Evolutionary conservation across 768 basidiomycete species (phyloP), one percentile per base, ranked within the genome.

Genomic region (Phanerochaete carnosa): DNA sequence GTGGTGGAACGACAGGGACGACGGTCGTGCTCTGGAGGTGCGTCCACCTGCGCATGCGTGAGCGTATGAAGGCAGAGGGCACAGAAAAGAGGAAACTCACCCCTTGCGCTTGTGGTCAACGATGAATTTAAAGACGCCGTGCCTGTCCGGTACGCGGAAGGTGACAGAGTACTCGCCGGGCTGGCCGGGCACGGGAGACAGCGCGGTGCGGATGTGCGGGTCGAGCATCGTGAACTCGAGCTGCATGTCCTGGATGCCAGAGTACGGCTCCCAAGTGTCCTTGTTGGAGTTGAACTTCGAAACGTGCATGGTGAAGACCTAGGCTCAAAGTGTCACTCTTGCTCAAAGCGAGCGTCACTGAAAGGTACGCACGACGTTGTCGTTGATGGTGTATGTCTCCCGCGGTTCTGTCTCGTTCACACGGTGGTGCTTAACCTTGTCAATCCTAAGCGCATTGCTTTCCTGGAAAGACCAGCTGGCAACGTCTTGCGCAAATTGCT

Each of bases 211-310:
- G 61, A 98, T 77, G 73, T 97, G 95, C 1, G 97, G 97, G 73
- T 99, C 97, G 43, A 99, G 86, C 97, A 99, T 99, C 23, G 94
- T 96, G 72, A 98, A 98, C 67, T 96, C 95, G 54, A 98, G 80
- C 67, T 98, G 96, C 29, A 98, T 70, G 71, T 98, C 97, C 12
- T 76, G 72, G 54, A 94, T 72, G 32, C 80, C 83, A 13, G 87
- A 86, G 71, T 87, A 87, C 0, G 93, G 88, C 55, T 76, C 76
- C 94, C 94, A 98, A 13, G 70, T 72, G 9, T 77, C 75, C 6
- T 77, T 79, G 59, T 70, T 71, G 23, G 86, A 72, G 66, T 89
- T 78, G 70, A 82, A 92, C 49, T 83, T 79, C 15, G 92, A 92
- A 53, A 98, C 80, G 26, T 86, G 80, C 0, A 90, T 80, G 19